Percentiles rank a stretch among this genome's conserved stretches.
phyloP scores from a whole-genome alignment of 2,329 filamentous ascomycete genomes.

The Calonectria fujianensis region DNA sequence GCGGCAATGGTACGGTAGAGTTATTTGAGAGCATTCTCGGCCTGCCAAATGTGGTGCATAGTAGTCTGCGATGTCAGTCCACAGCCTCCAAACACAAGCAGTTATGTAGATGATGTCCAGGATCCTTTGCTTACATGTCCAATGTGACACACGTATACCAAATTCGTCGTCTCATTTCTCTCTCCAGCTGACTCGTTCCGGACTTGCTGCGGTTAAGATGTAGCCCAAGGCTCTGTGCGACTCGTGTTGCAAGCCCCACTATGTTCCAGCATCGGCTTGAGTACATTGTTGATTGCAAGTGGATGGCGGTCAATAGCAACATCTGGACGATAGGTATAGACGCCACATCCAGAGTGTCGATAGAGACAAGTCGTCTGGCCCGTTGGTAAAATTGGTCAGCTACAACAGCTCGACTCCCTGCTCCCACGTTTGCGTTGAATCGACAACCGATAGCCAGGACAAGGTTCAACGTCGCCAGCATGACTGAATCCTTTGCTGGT shows the following conservation, averaged over 20 bases:
- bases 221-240: slow-evolving; percentile 35
- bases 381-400: slow-evolving; percentile 36
- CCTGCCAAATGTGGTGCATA: slow-evolving; percentile 41
- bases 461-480: slow-evolving; percentile 28
- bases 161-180: slow-evolving; percentile 37
- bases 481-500: background rate
- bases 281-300: slow-evolving; percentile 37
- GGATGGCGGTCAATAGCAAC: slow-evolving; percentile 34
- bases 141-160: slow-evolving; percentile 40
- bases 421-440: slow-evolving; percentile 23
- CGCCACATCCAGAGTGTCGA: slow-evolving; percentile 32
- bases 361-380: slow-evolving; percentile 15
- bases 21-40: slow-evolving; percentile 35
- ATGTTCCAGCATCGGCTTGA: slow-evolving; percentile 39
- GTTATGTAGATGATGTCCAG: too few species aligned
- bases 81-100: too few species aligned
- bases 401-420: background rate
- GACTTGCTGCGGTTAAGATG: slow-evolving; percentile 12
- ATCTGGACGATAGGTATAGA: slow-evolving; percentile 27
- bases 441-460: slow-evolving; percentile 37
- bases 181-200: slow-evolving; percentile 10
- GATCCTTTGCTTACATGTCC: slow-evolving; percentile 32
- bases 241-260: slow-evolving; percentile 32
- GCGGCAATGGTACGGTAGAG: slow-evolving; percentile 25
- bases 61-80: slow-evolving; percentile 10